Evolutionary conservation across 108 stramenopile genomes (phyloP).

Genomic region (Skeletonema tropicum): DNA sequence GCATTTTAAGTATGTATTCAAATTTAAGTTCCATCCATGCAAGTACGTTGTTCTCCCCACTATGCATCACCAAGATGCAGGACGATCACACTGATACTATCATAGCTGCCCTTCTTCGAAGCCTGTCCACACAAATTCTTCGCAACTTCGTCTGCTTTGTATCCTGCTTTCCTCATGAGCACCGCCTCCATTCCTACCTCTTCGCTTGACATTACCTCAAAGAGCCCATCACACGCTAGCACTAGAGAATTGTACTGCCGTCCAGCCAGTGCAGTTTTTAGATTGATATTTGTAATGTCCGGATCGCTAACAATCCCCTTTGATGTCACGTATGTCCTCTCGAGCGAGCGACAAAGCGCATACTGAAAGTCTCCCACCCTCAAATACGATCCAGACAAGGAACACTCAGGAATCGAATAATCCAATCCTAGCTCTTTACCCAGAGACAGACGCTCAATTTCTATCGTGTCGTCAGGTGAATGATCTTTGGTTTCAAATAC

Average conservation of each 20-base stretch:
- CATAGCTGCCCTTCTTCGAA: conserved; percentile 71
- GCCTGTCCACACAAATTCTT: conserved; percentile 72
- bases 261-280: conserved; percentile 27
- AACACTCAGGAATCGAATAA: conserved; percentile 71
- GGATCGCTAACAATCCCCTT: conserved; percentile 77
- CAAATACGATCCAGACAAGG: conserved; percentile 55
- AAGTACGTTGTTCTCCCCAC: no score
- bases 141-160: conserved; percentile 65
- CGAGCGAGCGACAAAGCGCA: conserved; percentile 66
- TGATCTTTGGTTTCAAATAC: conserved; percentile 72
- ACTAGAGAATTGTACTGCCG: conserved; percentile 59
- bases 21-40: no score
- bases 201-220: conserved; percentile 80
- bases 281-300: conserved; percentile 51
- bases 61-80: conserved; percentile 57
- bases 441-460: conserved; percentile 52
- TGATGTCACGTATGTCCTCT: conserved; percentile 76
- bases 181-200: conserved; percentile 67
- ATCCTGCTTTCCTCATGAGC: conserved; percentile 53
- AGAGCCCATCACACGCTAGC: conserved; percentile 77
- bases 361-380: conserved; percentile 77
- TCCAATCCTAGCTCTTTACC: conserved; percentile 57
- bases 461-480: conserved; percentile 63
- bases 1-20: no score
- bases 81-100: conserved; percentile 78